These are phyloP conservation scores for Kalmusia sp. DNA, from an alignment of 2,329 filamentous ascomycete species.

Conservation along the genomic window DNA sequence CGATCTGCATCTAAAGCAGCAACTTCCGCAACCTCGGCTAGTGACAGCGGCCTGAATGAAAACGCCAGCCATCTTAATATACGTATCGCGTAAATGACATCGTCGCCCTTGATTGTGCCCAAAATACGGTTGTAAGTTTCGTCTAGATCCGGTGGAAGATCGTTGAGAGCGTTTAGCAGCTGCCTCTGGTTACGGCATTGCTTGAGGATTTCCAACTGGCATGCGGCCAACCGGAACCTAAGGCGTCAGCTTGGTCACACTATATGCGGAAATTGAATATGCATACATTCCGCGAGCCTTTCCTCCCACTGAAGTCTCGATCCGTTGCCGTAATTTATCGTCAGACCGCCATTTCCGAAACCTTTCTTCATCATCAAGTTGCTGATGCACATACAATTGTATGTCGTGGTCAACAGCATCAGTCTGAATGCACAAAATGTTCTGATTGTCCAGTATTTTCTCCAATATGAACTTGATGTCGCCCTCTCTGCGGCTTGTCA, in stretches of 20 bases:
- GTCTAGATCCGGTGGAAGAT: conserved; percentile 20
- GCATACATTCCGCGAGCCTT: conserved; percentile 22
- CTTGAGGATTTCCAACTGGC: conserved; percentile 25
- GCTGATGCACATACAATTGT: conserved; percentile 21
- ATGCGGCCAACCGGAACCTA: conserved; percentile 26
- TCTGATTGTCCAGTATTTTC: conserved; percentile 7
- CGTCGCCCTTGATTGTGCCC: neutral
- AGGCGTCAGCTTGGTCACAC: neutral
- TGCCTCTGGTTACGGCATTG: no score
- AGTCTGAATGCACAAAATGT: conserved; percentile 20
- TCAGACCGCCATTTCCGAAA: conserved; percentile 25
- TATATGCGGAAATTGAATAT: neutral
- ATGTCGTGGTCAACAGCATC: conserved; percentile 26
- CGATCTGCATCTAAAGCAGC: conserved; percentile 23
- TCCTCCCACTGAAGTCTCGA: conserved; percentile 31
- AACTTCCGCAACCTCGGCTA: conserved; percentile 18
- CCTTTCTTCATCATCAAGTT: conserved; percentile 41
- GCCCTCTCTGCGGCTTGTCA: conserved; percentile 30
- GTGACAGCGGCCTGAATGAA: conserved; percentile 14
- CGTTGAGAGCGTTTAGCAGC: conserved; percentile 11
- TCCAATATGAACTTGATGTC: conserved; percentile 26
- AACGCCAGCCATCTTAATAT: conserved; percentile 22
- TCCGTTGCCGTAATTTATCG: conserved; percentile 24
- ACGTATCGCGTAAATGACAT: conserved; percentile 12
- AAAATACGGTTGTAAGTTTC: conserved; percentile 24